phyloP scores from a whole-genome alignment of 805 yeast species.

The Scheffersomyces ergatensis region DNA sequence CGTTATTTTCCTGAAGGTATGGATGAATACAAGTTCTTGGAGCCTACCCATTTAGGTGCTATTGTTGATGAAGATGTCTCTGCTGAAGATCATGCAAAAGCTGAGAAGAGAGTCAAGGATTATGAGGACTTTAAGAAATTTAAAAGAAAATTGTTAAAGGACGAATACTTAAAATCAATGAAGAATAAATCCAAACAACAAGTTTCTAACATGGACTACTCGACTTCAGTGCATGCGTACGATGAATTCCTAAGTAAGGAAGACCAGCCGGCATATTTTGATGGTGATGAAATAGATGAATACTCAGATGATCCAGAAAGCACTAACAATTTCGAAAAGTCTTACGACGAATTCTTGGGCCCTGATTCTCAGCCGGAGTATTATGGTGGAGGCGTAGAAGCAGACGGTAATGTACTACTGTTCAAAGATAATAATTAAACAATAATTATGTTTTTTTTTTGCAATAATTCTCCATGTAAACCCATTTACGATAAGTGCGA shows the following conservation, averaged over 20 bases:
- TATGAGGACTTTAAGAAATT: slow-evolving; percentile 16
- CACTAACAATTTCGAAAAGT: slow-evolving; percentile 27
- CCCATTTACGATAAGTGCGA: too few relatives aligned
- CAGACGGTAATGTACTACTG: too few relatives aligned
- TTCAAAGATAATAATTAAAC: too few relatives aligned
- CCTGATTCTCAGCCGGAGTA: slow-evolving; percentile 21
- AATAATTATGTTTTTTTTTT: too few relatives aligned
- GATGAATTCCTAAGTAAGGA: slow-evolving; percentile 34
- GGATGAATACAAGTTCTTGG: slow-evolving; percentile 43
- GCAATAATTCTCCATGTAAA: too few relatives aligned
- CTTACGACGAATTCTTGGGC: slow-evolving; percentile 33
- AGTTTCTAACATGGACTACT: neutral
- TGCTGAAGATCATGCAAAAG: slow-evolving; percentile 9
- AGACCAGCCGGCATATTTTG: slow-evolving; percentile 40
- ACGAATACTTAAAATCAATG: slow-evolving; percentile 3
- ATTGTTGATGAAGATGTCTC: slow-evolving; percentile 15
- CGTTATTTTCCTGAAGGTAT: slow-evolving; percentile 70
- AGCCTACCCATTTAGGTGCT: slow-evolving; percentile 55
- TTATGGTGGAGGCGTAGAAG: too few relatives aligned
- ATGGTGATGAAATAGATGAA: slow-evolving; percentile 25
- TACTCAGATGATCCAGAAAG: slow-evolving; percentile 34
- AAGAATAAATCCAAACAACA: neutral
- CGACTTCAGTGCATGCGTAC: slow-evolving; percentile 11
- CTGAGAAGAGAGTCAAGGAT: slow-evolving; percentile 12
- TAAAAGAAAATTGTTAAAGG: slow-evolving; percentile 3